These are phyloP conservation scores for Dipteronia sinensis DNA, from an alignment of 345 rosid species.

Conservation along the genomic window DNA sequence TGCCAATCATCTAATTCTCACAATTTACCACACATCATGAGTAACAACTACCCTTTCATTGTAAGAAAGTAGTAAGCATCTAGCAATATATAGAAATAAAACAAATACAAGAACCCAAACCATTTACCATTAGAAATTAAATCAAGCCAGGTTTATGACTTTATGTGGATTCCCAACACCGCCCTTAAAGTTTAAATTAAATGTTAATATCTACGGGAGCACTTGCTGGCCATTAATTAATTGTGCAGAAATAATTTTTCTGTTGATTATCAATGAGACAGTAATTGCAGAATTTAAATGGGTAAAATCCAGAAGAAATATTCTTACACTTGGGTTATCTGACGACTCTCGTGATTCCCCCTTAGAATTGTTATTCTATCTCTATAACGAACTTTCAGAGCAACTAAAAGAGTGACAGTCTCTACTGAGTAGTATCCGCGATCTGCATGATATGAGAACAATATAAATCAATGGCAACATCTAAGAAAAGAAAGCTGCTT, in stretches of 20 bases:
- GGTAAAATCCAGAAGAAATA: not conserved
- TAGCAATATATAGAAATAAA: not conserved
- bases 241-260: not conserved
- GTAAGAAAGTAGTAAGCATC: not conserved
- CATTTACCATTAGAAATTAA: not conserved
- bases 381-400: constrained; percentile 60
- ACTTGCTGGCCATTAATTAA: not conserved
- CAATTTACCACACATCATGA: not conserved
- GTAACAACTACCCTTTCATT: not conserved
- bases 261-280: not conserved
- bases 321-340: constrained; percentile 67
- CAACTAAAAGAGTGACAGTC: constrained; percentile 63
- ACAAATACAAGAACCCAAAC: not conserved
- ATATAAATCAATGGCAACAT: not conserved
- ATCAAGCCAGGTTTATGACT: not conserved
- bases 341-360: constrained; percentile 70
- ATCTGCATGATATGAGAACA: constrained; percentile 39
- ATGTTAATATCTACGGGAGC: not conserved
- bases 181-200: not conserved
- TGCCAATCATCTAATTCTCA: not conserved
- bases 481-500: not conserved
- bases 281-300: not conserved
- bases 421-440: constrained; percentile 68
- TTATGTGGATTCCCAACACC: not conserved
- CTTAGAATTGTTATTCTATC: constrained; percentile 63